Evolutionary conservation across 2,329 filamentous ascomycete species (phyloP), one percentile per base, ranked within the genome.

Genomic region (Aspergillus sp.): DNA sequence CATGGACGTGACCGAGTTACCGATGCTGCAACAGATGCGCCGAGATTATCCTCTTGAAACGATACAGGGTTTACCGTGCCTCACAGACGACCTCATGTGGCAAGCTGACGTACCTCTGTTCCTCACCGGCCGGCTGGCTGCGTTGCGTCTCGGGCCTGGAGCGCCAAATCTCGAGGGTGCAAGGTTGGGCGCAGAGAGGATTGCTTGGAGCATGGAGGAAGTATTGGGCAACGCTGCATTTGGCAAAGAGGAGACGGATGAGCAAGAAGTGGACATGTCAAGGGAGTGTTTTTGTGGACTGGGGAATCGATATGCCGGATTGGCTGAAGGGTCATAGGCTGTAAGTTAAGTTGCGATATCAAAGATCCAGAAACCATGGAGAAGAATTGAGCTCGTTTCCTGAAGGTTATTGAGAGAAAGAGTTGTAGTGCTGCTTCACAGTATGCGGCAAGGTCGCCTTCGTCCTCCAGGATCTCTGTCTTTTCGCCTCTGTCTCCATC

Each of bases 61-160:
- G 0, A 82, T 86, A 25, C 86, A 87, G 4, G 91, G 91, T 0
- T 78, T 93, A 22, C 91, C 91, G 0, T 91, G 89, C 65, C 75
- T 94, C 55, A 93, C 85, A 2, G 86, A 93, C 47, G 90, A 94
- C 68, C 79, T 94, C 63, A 89, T 89, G 83, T 94, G 91, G 91
- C 82, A 82, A 43, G 81, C 88, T 0, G 86, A 86, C n/a, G 84
- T 94, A 0, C 91, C 91, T 1, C 75, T 93, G 1, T 93, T 92
- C 70, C 76, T 91, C 61, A 88, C 88, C 0, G 91, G 90, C 1
- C 82, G 87, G 56, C 77, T 93, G 41, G 91, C 89, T 0, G 86
- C 83, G 0, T 73, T 94, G 66, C 83, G 87, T 60, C 77, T 94
- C 0, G 91, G 91, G 0, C 91, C 91, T 11, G 89, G 87, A 0